A percentile compares a stretch with the other conserved stretches of the same genome.
Evolutionary conservation across 306 rosid genomes (phyloP).

Genomic region (Vigna radiata): DNA sequence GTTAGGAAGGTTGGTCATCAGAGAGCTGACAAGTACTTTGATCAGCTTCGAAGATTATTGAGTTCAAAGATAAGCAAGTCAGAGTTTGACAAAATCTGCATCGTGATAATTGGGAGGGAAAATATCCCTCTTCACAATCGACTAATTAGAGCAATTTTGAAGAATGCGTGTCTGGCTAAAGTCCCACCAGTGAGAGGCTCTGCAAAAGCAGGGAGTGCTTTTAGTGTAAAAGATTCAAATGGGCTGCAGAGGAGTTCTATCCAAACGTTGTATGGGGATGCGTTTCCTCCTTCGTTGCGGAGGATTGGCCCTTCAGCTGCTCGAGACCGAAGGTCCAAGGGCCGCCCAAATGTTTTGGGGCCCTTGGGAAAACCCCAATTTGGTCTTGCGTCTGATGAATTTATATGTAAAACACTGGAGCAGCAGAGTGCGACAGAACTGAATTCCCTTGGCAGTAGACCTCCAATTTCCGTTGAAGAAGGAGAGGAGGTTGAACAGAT

Average conservation of each 20-base stretch:
- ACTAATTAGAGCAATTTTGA: conserved; percentile 71
- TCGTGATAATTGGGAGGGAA: conserved; percentile 77
- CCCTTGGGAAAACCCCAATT: conserved; percentile 66
- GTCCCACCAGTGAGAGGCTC: conserved; percentile 62
- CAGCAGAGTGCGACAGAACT: conserved; percentile 92
- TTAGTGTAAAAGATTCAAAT: conserved; percentile 57
- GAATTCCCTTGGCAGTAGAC: conserved; percentile 93
- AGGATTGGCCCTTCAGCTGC: conserved; percentile 59
- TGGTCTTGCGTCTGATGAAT: conserved; percentile 51
- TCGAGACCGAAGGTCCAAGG: conserved; percentile 57
- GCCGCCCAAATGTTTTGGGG: conserved; percentile 64
- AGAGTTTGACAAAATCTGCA: conserved; percentile 74
- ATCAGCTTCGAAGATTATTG: conserved; percentile 69
- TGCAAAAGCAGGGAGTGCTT: conserved; percentile 47
- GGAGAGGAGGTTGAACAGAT: conserved; percentile 98
- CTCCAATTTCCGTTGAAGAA: conserved; percentile 95
- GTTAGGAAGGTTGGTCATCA: conserved; percentile 70
- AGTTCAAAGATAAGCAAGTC: conserved; percentile 72
- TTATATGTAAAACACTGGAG: conserved; percentile 64
- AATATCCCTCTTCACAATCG: conserved; percentile 80
- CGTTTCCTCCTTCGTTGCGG: conserved; percentile 54
- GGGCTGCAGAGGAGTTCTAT: conserved; percentile 52
- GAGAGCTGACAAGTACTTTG: conserved; percentile 77
- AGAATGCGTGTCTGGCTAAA: conserved; percentile 77
- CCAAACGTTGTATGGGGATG: conserved; percentile 61